Base-by-base conservation (phyloP, 1,139 yeast species). In the Protomyces macrosporus region DNA sequence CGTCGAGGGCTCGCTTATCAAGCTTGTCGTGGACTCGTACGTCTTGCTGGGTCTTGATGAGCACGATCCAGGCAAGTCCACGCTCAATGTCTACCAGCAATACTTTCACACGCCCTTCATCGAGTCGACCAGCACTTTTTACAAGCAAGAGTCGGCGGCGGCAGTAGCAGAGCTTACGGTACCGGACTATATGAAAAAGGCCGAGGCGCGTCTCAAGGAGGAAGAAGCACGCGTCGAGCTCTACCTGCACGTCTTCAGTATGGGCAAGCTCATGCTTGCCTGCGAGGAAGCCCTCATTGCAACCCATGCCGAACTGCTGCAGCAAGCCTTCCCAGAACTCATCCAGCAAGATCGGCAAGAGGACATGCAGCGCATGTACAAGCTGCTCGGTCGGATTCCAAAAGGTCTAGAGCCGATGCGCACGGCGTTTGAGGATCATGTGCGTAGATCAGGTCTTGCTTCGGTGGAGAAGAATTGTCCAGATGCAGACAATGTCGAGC, bases 161-260 rank as follows among this genome's bases (percentile, higher is more conserved):
- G 90, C 85, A 73, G 78, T 93, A 68, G 76, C 82, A 4, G 82
- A 83, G 51, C 88, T 90, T 74, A 87, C 90, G 70, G 95, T 91
- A 59, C 93, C 91, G 48, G 96, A 90, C 72, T 93, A 93, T 76
- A 86, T 93, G 84, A 84, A 83, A 69, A 89, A 87, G 74, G 96
- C 96, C 59, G 91, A 88, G 71, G 80, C 83, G 55, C 81, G 97
- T 68, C 83, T 93, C 57, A 82, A 83, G 48, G 96, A 90, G 73
- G 98, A 93, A 75, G 83, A 86, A 65, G 82, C 85, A 58, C 81
- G 95, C 60, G 85, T 93, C 67, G 86, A 85, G 67, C 82, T 86
- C 73, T 88, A 88, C 72, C 80, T 90, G 74, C 96, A 91, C 74
- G 95, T 90, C 64, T 91, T 88, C 72, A 88, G 97, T 16, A 88